Evolutionary conservation across 2,329 filamentous ascomycete species (phyloP), one percentile per base, ranked within the genome.

Genomic region (Sporothrix humicola): DNA sequence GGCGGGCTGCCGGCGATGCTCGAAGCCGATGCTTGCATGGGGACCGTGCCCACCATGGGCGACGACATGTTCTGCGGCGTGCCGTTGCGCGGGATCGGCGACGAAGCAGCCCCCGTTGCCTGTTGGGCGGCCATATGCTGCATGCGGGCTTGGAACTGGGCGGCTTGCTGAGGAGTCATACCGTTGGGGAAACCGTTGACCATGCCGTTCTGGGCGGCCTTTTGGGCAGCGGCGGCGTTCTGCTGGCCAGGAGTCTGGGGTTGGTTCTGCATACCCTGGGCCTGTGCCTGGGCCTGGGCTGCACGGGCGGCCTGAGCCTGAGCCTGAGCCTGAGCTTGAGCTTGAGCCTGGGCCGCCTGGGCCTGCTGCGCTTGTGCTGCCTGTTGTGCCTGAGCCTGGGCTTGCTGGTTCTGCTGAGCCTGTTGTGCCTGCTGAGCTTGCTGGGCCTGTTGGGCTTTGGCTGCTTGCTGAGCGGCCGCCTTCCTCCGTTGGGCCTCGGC

Each of bases 1-100:
- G 89, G 84, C 37, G 91, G 91, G 78, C 91, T 93, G 70, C 85
- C 89, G 23, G 89, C 90, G 85, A 92, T 90, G 77, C 87, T 91
- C 1, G 91, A 92, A 68, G 87, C 89, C 42, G 89, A 89, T 50
- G 87, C 85, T 75, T 91, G 88, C 90, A 92, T 92, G 0, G 88
- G 83, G 37, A 87, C 87, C 50, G 86, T 86, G 59, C 85, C 85
- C n/a, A 89, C 86, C 85, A 89, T 90, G 9, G 90, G 90, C 1
- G 90, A 91, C 5, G 90, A 91, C 82, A 88, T 87, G 73, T 87
- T 88, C 73, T 90, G 88, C 13, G 90, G 90, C 1, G 89, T 91
- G 26, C 87, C 88, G 77, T 92, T 89, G 15, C 88, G 85, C 26
- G 87, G 81, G 73, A 90, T 84, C 0, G 93, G 92, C n/a, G 92